A percentile compares a stretch with the other conserved stretches of the same genome.
These are phyloP conservation scores for Lanmaoa rubissima DNA, from an alignment of 768 basidiomycete species.

Conservation along the genomic window DNA sequence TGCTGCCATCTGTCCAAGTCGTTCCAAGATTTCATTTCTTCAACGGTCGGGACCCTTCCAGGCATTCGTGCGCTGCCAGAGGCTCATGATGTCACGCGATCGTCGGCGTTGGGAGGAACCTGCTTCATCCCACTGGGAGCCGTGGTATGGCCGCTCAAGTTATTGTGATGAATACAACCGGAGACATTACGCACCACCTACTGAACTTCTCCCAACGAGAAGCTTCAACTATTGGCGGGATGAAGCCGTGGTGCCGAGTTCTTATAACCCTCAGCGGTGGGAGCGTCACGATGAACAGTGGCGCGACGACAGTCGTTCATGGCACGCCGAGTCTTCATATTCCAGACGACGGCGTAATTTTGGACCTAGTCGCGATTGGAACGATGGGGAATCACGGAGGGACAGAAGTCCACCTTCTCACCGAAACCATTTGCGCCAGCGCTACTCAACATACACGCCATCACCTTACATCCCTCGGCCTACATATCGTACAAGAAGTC, in stretches of 20 bases:
- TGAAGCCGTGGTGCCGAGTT: neutral
- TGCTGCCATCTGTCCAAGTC: neutral
- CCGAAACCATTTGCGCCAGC: constrained; percentile 3
- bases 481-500: constrained; percentile 8
- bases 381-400: constrained; percentile 4
- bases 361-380: constrained; percentile 5
- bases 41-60: constrained; percentile 2
- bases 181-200: constrained; percentile 10
- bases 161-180: constrained; percentile 7
- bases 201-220: neutral
- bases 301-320: constrained; percentile 8
- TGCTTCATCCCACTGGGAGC: constrained; percentile 5
- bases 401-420: constrained; percentile 4
- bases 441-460: constrained; percentile 9
- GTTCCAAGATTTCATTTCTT: constrained; percentile 18
- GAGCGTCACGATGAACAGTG: constrained; percentile 11
- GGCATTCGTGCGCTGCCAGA: constrained; percentile 7
- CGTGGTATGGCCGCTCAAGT: neutral
- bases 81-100: constrained; percentile 15
- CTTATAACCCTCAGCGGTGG: neutral
- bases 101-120: constrained; percentile 14
- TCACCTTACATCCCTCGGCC: constrained; percentile 7
- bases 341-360: constrained; percentile 6
- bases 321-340: constrained; percentile 10
- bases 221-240: constrained; percentile 28